Conservation (phyloP, 768 basidiomycete genomes). For the Pisolithus marmoratus region DNA sequence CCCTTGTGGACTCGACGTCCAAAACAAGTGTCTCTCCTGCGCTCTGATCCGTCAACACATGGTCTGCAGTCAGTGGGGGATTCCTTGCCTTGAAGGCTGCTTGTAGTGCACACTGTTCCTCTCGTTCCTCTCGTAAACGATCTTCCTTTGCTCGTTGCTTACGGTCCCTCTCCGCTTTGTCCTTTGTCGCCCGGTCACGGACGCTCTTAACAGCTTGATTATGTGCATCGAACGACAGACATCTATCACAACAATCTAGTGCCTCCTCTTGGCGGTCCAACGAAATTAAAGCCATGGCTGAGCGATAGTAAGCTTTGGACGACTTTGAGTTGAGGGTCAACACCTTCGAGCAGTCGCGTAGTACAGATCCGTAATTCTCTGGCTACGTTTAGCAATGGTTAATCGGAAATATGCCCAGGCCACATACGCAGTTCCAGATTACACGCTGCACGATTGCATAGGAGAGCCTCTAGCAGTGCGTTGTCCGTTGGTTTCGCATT, state of each 20-base stretch:
- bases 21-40: slow-evolving; percentile 71
- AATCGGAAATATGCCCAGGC: background rate
- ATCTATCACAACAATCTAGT: slow-evolving; percentile 72
- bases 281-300: slow-evolving; percentile 67
- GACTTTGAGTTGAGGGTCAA: slow-evolving; percentile 56
- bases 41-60: slow-evolving; percentile 3
- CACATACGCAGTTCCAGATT: slow-evolving; percentile 80
- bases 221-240: slow-evolving; percentile 51
- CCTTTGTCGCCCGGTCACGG: slow-evolving; percentile 41
- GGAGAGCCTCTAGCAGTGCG: slow-evolving; percentile 55
- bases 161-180: slow-evolving; percentile 45
- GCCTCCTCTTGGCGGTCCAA: slow-evolving; percentile 77
- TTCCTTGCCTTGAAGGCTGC: slow-evolving; percentile 59
- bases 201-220: slow-evolving; percentile 50
- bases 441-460: slow-evolving; percentile 89
- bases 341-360: slow-evolving; percentile 78
- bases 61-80: background rate
- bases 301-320: slow-evolving; percentile 85
- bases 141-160: slow-evolving; percentile 47
- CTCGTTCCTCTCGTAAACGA: slow-evolving; percentile 42
- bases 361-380: slow-evolving; percentile 88
- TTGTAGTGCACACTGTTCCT: slow-evolving; percentile 48
- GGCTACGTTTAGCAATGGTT: slow-evolving; percentile 2
- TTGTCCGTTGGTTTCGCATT: slow-evolving; percentile 74
- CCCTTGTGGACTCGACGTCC: slow-evolving; percentile 43